Conservation (phyloP, 2,329 filamentous ascomycete genomes). For the Phoma herbarum region DNA sequence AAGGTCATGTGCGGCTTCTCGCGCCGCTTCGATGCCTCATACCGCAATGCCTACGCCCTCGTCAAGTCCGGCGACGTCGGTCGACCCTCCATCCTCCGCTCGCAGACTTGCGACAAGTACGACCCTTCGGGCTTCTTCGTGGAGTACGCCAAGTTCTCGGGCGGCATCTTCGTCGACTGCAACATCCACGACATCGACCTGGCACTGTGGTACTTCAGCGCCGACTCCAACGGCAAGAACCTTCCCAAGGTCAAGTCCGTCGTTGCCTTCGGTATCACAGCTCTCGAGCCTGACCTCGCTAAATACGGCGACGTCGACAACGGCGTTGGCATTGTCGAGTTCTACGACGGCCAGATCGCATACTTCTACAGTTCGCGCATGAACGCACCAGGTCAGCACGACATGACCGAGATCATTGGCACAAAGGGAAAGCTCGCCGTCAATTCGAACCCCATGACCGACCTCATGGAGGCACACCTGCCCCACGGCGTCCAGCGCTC, state of each 20-base stretch:
- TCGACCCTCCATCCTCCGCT: slow-evolving; percentile 67
- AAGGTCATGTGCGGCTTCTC: slow-evolving; percentile 75
- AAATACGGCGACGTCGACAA: slow-evolving; percentile 70
- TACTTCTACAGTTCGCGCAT: slow-evolving; percentile 71
- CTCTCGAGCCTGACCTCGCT: slow-evolving; percentile 65
- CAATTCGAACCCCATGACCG: slow-evolving; percentile 65
- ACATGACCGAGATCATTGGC: slow-evolving; percentile 73
- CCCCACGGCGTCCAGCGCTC: slow-evolving; percentile 64
- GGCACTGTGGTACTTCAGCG: slow-evolving; percentile 67
- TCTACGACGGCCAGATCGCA: slow-evolving; percentile 69
- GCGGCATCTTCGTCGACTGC: slow-evolving; percentile 76
- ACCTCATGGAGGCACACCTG: slow-evolving; percentile 66
- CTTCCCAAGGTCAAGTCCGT: slow-evolving; percentile 63
- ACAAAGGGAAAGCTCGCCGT: slow-evolving; percentile 70
- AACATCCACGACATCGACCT: slow-evolving; percentile 76
- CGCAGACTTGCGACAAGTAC: slow-evolving; percentile 72
- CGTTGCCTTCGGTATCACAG: slow-evolving; percentile 65
- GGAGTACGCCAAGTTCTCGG: slow-evolving; percentile 69
- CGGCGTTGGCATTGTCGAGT: slow-evolving; percentile 71
- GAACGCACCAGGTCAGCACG: slow-evolving; percentile 74
- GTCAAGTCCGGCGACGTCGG: slow-evolving; percentile 66
- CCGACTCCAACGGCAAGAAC: slow-evolving; percentile 25
- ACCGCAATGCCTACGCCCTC: slow-evolving; percentile 66
- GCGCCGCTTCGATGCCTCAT: slow-evolving; percentile 71
- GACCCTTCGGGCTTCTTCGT: slow-evolving; percentile 74